A percentile compares a stretch with the other conserved stretches of the same genome.
phyloP scores from a whole-genome alignment of 2,329 filamentous ascomycete genomes.

The Neofusicoccum umdonicola region DNA sequence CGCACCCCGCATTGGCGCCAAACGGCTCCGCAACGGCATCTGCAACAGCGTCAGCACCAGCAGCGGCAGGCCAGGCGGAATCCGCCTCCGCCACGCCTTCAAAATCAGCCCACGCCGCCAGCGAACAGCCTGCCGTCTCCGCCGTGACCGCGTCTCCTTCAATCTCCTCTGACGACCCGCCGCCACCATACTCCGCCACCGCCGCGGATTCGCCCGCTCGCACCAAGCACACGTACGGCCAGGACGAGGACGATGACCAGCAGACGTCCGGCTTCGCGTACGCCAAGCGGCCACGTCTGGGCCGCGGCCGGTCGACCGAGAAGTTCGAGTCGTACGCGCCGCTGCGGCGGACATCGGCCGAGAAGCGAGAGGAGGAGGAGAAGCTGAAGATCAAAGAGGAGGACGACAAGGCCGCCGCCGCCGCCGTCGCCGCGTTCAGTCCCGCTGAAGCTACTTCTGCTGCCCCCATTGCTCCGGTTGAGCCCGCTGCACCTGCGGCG shows the following conservation, averaged over 20 bases:
- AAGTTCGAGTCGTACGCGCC: conserved; percentile 10
- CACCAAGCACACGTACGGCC: neutral
- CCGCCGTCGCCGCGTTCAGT: neutral
- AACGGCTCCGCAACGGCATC: conserved; percentile 3
- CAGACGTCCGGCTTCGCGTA: neutral
- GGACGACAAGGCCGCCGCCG: conserved; percentile 2
- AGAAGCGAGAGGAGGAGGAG: conserved; percentile 1
- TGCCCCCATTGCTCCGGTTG: neutral
- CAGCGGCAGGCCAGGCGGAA: neutral
- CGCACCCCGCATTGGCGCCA: neutral
- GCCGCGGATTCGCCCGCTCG: neutral
- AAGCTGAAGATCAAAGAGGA: conserved; percentile 3
- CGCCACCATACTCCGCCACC: neutral
- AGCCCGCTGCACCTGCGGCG: neutral
- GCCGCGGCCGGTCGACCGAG: conserved; percentile 6
- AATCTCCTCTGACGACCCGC: neutral
- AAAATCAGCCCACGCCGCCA: neutral
- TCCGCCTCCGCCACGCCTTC: neutral
- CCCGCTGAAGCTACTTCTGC: neutral
- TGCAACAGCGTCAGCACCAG: neutral
- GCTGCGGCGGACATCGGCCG: neutral
- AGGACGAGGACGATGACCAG: neutral
- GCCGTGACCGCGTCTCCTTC: neutral
- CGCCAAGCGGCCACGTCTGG: conserved; percentile 6
- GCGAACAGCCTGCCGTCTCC: neutral